Base-by-base conservation (phyloP, 2,329 filamentous ascomycete genomes). In the Aciculosporium take region DNA sequence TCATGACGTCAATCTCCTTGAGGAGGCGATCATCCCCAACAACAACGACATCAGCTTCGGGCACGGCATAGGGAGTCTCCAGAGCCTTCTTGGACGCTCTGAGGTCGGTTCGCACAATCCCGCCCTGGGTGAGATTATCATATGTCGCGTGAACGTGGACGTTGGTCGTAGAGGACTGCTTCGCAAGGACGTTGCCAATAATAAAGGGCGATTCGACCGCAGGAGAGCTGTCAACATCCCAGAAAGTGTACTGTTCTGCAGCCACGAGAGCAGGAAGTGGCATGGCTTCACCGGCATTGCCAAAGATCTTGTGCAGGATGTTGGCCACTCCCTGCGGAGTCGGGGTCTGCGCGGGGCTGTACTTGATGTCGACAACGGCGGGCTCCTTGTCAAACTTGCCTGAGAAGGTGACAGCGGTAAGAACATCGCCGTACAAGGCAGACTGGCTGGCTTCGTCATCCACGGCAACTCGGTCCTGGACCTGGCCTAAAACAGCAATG, bases 231-330 rank as follows among this genome's bases (percentile, higher is more conserved):
- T 94, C 89, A 31, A 84, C 59, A 51, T 95, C 84, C 87, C 88
- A 96, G 72, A 98, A 95, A 10, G 80, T 81, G 66, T 91, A 96
- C 62, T 96, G 84, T 59, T 84, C 74, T 17, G 79, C 76, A 49
- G 76, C 67, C 41, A 79, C 60, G 36, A 69, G 58, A n/a, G 47
- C 67, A 43, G 51, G 59, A 46, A 56, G 57, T 43, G 59, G 53
- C 43, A 63, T 63, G 20, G 61, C 56, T 37, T 64, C 60, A 40
- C 63, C 72, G 51, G 81, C 81, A 51, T 76, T 74, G 56, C 59
- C 62, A 44, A 66, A 60, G 47, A 72, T 59, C 49, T 65, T 62
- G 59, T 69, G 54, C 51, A 80, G 58, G 49, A 67, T 64, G 33
- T 67, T 58, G 41, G 68, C 64, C 37, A 80, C 62, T 28, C 65